phyloP scores from a whole-genome alignment of 148 eudicot genomes.

The Rhododendron simsii region DNA sequence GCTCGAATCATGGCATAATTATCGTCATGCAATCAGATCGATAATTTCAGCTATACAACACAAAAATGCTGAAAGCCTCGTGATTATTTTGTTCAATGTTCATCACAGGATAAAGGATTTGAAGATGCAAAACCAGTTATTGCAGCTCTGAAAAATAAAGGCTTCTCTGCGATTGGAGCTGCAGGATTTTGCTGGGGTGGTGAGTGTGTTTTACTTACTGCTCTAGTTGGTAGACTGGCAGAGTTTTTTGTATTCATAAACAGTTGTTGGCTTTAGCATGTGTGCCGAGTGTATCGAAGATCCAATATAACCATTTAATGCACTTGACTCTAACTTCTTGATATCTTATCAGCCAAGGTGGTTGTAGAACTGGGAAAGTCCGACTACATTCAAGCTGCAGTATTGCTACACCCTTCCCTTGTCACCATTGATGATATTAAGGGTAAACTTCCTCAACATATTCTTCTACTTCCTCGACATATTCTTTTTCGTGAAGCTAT shows the following conservation, averaged over 20 bases:
- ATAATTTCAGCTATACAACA: neutral
- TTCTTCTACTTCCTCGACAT: neutral
- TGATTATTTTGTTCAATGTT: neutral
- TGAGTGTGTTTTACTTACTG: constrained; percentile 6
- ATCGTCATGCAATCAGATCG: neutral
- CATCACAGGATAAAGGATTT: constrained; percentile 46
- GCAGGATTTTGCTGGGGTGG: constrained; percentile 84
- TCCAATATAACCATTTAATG: neutral
- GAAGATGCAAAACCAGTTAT: constrained; percentile 56
- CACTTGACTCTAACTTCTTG: neutral
- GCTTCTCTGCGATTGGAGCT: constrained; percentile 46
- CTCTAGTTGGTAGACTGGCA: neutral
- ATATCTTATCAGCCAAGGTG: constrained; percentile 40
- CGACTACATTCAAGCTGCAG: constrained; percentile 46
- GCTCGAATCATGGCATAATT: neutral
- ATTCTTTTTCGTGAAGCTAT: neutral
- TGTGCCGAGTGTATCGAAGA: neutral
- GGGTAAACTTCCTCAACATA: constrained; percentile 20
- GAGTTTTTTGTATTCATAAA: neutral
- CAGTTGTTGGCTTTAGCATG: neutral
- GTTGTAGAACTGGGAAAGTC: constrained; percentile 47
- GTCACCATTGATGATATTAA: constrained; percentile 37
- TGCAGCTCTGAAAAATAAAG: constrained; percentile 32
- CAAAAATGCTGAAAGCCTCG: neutral
- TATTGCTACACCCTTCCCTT: constrained; percentile 39